Percentiles rank a stretch among this genome's conserved stretches.
These are phyloP conservation scores for Hypholoma fasciculare DNA, from an alignment of 768 basidiomycete species.

Conservation along the genomic window DNA sequence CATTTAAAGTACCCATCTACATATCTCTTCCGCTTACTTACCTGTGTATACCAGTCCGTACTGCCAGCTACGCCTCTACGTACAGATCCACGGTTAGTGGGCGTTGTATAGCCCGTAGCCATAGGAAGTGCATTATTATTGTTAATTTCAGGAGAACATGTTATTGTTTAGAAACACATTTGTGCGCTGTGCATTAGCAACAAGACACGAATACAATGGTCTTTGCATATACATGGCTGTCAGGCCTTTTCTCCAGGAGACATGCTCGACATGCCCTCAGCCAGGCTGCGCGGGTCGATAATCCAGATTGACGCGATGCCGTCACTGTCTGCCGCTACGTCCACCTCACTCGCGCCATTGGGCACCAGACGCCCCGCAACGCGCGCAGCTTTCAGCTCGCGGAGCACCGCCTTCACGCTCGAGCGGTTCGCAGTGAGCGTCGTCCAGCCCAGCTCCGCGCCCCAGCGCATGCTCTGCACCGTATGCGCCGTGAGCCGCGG, in stretches of 20 bases:
- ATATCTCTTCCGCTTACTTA: too few relatives aligned
- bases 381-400: slow-evolving; percentile 54
- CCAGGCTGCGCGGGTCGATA: slow-evolving; percentile 77
- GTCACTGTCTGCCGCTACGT: slow-evolving; percentile 7
- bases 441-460: slow-evolving; percentile 72
- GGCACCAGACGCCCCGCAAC: slow-evolving; percentile 25
- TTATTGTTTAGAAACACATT: too few relatives aligned
- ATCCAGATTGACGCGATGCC: slow-evolving; percentile 61
- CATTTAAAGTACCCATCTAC: too few relatives aligned
- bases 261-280: slow-evolving; percentile 44
- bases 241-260: neutral
- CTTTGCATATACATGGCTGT: neutral
- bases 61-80: too few relatives aligned
- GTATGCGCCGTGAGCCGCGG: slow-evolving; percentile 76
- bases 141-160: too few relatives aligned
- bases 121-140: too few relatives aligned
- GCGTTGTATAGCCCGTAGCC: too few relatives aligned
- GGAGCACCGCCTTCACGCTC: slow-evolving; percentile 73
- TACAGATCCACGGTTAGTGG: too few relatives aligned
- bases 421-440: slow-evolving; percentile 86
- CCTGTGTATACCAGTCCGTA: too few relatives aligned
- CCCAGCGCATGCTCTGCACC: slow-evolving; percentile 68
- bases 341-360: neutral
- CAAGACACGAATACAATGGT: neutral
- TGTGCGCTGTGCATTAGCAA: too few relatives aligned